These are phyloP conservation scores for Paxillus rubicundulus DNA, from an alignment of 768 basidiomycete genomes.

Conservation along the genomic window DNA sequence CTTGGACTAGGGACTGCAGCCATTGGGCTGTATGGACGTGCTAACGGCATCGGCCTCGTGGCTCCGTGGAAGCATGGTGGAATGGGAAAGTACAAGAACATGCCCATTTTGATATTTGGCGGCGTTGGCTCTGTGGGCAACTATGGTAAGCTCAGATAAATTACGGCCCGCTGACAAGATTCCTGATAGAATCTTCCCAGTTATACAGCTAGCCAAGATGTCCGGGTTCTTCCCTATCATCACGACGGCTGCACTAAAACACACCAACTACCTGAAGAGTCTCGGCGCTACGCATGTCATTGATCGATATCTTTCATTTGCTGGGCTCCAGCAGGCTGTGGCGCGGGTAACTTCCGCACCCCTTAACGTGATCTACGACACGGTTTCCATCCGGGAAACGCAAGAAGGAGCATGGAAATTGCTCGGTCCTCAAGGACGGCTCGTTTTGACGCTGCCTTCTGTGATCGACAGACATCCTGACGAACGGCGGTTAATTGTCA, in stretches of 20 bases:
- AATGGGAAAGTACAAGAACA: constrained; percentile 40
- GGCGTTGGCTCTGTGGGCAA: constrained; percentile 51
- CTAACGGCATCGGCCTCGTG: constrained; percentile 42
- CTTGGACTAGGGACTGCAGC: constrained; percentile 48
- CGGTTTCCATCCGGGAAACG: constrained; percentile 38
- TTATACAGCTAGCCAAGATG: constrained; percentile 39
- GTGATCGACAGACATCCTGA: constrained; percentile 26
- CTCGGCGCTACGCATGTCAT: constrained; percentile 36
- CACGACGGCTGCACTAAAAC: constrained; percentile 35
- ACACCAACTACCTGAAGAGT: constrained; percentile 34
- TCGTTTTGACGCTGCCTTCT: constrained; percentile 34
- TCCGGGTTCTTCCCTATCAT: constrained; percentile 39
- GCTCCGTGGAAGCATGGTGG: constrained; percentile 38
- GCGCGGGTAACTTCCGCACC: constrained; percentile 38
- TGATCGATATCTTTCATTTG: constrained; percentile 28
- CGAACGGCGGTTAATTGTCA: constrained; percentile 30
- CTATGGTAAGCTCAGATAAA: constrained; percentile 36
- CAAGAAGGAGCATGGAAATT: constrained; percentile 37
- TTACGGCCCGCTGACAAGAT: constrained; percentile 5
- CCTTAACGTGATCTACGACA: constrained; percentile 37
- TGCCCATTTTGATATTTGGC: constrained; percentile 47
- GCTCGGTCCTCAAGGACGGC: constrained; percentile 37
- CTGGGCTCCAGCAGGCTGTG: constrained; percentile 32
- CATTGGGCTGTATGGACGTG: constrained; percentile 44
- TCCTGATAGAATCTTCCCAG: constrained; percentile 25